phyloP scores from a whole-genome alignment of 1,284 basidiomycete species.

The Gymnopus androsaceus region DNA sequence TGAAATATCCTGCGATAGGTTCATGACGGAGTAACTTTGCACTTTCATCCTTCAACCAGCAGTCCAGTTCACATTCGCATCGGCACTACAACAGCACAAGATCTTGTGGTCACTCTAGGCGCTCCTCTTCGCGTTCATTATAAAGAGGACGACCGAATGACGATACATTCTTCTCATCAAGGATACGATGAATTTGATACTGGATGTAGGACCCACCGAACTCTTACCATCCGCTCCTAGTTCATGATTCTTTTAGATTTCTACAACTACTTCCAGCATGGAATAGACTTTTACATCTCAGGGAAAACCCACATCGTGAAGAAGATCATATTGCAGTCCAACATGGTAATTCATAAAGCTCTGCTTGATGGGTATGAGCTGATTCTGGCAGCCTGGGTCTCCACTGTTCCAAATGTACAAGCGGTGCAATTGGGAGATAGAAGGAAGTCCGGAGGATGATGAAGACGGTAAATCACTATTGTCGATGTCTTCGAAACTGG shows the following conservation, averaged over 20 bases:
- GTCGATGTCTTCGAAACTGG: constrained; percentile 2
- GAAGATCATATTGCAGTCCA: constrained; percentile 85
- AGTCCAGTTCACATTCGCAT: constrained; percentile 64
- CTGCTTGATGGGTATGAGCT: neutral
- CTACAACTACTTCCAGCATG: constrained; percentile 90
- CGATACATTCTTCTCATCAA: constrained; percentile 63
- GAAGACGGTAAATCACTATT: constrained; percentile 58
- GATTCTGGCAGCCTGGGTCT: constrained; percentile 70
- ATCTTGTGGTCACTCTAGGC: constrained; percentile 77
- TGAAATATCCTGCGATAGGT: constrained; percentile 45
- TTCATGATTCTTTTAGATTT: constrained; percentile 56
- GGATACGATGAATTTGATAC: constrained; percentile 33
- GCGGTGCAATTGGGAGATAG: constrained; percentile 85
- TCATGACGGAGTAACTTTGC: constrained; percentile 69
- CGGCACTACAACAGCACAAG: constrained; percentile 82
- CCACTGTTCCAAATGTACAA: constrained; percentile 87
- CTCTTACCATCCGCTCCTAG: constrained; percentile 8
- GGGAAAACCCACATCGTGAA: constrained; percentile 71
- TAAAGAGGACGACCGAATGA: constrained; percentile 87
- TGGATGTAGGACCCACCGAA: constrained; percentile 40
- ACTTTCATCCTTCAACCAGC: constrained; percentile 60
- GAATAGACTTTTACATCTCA: constrained; percentile 81
- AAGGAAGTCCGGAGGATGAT: constrained; percentile 72
- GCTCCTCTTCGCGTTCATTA: constrained; percentile 77
- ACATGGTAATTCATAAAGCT: constrained; percentile 60